Conservation (phyloP, 2,329 filamentous ascomycete species). For the Xylariales sp. region DNA sequence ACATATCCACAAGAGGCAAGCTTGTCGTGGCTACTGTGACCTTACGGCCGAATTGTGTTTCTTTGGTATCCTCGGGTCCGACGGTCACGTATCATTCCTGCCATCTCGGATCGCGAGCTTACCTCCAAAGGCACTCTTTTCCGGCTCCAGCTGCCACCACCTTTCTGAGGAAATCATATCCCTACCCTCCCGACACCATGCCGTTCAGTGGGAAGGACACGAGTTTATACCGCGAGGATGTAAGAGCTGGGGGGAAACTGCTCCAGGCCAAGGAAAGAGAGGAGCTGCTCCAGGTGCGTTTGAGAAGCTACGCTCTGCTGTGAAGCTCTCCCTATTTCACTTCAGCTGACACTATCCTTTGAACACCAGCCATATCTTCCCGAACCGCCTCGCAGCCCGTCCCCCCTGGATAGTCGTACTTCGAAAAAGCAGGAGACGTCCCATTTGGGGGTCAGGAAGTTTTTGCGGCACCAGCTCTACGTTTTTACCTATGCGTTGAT, state of each 20-base stretch:
- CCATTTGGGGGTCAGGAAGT: slow-evolving; percentile 54
- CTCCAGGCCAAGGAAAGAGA: slow-evolving; percentile 39
- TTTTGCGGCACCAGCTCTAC: slow-evolving; percentile 60
- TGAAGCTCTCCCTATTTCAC: too few relatives aligned
- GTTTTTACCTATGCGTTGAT: slow-evolving; percentile 64
- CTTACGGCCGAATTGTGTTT: too few relatives aligned
- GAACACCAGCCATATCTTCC: slow-evolving; percentile 29
- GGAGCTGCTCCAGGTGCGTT: slow-evolving; percentile 28
- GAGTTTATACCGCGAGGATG: slow-evolving; percentile 40
- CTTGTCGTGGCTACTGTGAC: too few relatives aligned
- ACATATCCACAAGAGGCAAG: too few relatives aligned
- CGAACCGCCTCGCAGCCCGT: slow-evolving; percentile 15
- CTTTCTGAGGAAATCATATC: neutral
- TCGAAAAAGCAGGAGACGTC: slow-evolving; percentile 28
- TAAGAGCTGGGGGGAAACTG: slow-evolving; percentile 34
- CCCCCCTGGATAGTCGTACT: slow-evolving; percentile 10
- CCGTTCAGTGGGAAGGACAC: slow-evolving; percentile 31
- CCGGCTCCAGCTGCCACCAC: too few relatives aligned
- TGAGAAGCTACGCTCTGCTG: too few relatives aligned
- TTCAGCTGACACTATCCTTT: slow-evolving; percentile 2
- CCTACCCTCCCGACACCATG: slow-evolving; percentile 22
- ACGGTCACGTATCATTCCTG: too few relatives aligned
- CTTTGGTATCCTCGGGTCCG: too few relatives aligned
- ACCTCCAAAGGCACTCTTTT: too few relatives aligned
- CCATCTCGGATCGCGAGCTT: too few relatives aligned